Conservation (phyloP, 2,329 filamentous ascomycete genomes). For the Botrytis elliptica region DNA sequence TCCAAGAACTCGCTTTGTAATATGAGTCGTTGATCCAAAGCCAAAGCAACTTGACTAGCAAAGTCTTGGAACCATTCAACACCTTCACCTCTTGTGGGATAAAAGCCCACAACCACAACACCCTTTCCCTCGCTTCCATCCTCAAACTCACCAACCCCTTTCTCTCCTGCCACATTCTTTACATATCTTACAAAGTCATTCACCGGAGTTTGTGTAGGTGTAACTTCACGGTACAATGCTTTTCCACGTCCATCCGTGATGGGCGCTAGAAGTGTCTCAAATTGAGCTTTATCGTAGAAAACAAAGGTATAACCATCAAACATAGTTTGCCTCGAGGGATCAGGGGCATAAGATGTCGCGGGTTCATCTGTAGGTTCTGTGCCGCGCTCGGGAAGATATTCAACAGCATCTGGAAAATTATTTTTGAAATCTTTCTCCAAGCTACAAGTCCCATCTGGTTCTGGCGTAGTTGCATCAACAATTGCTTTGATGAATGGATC, state of each 20-base stretch:
- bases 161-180: slow-evolving; percentile 70
- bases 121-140: slow-evolving; percentile 64
- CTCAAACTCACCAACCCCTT: slow-evolving; percentile 64
- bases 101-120: slow-evolving; percentile 75
- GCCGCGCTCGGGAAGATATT: slow-evolving; percentile 71
- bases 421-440: slow-evolving; percentile 78
- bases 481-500: slow-evolving; percentile 72
- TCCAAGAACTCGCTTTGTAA: slow-evolving; percentile 91
- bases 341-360: slow-evolving; percentile 66
- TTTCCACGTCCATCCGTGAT: slow-evolving; percentile 83
- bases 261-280: slow-evolving; percentile 68
- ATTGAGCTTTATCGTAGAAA: slow-evolving; percentile 76
- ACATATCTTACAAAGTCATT: slow-evolving; percentile 79
- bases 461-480: slow-evolving; percentile 48
- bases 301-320: slow-evolving; percentile 89
- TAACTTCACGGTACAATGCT: slow-evolving; percentile 64
- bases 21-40: slow-evolving; percentile 77
- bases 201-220: slow-evolving; percentile 61
- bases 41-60: slow-evolving; percentile 64
- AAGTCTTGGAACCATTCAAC: slow-evolving; percentile 68
- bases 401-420: slow-evolving; percentile 72
- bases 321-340: slow-evolving; percentile 62
- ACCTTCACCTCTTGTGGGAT: slow-evolving; percentile 55
- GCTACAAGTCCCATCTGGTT: slow-evolving; percentile 40
- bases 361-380: slow-evolving; percentile 70